These are phyloP conservation scores for Fistulinella prunicolor DNA, from an alignment of 768 basidiomycete species.

Conservation along the genomic window DNA sequence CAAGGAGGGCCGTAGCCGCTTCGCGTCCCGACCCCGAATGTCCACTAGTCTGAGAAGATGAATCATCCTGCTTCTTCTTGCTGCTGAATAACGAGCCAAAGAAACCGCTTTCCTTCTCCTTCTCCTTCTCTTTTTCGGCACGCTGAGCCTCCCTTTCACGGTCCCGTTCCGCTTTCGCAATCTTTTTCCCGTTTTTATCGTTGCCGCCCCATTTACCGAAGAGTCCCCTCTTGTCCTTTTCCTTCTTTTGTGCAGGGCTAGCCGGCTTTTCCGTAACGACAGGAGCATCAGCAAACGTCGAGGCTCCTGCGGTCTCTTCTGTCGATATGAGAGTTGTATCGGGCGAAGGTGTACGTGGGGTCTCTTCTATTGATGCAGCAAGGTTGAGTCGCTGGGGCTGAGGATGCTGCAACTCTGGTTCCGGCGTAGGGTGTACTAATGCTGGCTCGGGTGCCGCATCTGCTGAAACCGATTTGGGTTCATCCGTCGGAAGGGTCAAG, in stretches of 20 bases:
- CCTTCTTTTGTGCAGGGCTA: conserved; percentile 46
- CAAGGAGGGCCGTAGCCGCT: conserved; percentile 82
- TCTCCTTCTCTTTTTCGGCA: conserved; percentile 50
- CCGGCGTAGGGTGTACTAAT: conserved; percentile 34
- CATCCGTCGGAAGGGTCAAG: conserved; percentile 23
- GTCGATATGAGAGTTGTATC: conserved; percentile 32
- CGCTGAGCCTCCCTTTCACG: conserved; percentile 46
- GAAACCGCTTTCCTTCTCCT: conserved; percentile 72
- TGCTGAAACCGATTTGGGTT: neutral
- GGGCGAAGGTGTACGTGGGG: conserved; percentile 64
- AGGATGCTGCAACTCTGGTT: conserved; percentile 57
- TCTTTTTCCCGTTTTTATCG: conserved; percentile 63
- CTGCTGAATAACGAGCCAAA: conserved; percentile 89
- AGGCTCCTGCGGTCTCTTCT: conserved; percentile 25
- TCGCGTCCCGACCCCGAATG: conserved; percentile 66
- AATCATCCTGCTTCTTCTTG: conserved; percentile 84
- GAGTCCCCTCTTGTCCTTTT: conserved; percentile 72
- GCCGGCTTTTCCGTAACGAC: conserved; percentile 15
- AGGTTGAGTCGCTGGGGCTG: conserved; percentile 53
- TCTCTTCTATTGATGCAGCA: conserved; percentile 30
- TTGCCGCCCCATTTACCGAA: conserved; percentile 58
- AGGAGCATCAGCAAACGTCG: conserved; percentile 25
- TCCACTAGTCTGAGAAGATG: conserved; percentile 35
- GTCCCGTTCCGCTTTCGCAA: conserved; percentile 40
- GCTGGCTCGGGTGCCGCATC: conserved; percentile 25